These are phyloP conservation scores for Yamadazyma siamensis DNA, from an alignment of 1,139 yeast species.

Conservation along the genomic window DNA sequence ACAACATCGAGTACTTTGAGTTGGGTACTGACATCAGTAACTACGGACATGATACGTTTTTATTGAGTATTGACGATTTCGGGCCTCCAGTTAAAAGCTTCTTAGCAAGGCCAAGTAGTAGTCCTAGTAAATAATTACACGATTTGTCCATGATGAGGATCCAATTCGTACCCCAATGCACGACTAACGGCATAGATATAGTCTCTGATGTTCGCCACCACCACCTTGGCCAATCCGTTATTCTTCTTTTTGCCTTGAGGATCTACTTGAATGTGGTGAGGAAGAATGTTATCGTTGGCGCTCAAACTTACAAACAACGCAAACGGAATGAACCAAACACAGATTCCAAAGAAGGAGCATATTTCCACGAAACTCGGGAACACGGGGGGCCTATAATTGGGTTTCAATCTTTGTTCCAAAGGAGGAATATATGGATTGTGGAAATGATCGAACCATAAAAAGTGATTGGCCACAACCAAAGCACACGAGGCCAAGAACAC, in stretches of 20 bases:
- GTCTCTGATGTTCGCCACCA: slow-evolving; percentile 53
- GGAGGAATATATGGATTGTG: slow-evolving; percentile 63
- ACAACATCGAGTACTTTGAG: slow-evolving; percentile 59
- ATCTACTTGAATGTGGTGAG: slow-evolving; percentile 47
- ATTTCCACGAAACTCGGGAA: slow-evolving; percentile 84
- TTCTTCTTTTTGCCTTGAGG: slow-evolving; percentile 30
- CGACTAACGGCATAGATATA: slow-evolving; percentile 46
- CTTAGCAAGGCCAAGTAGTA: slow-evolving; percentile 4
- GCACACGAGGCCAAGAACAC: slow-evolving; percentile 68
- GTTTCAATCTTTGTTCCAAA: slow-evolving; percentile 51
- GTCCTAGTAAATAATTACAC: slow-evolving; percentile 18
- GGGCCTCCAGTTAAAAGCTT: slow-evolving; percentile 74
- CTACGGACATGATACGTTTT: slow-evolving; percentile 89
- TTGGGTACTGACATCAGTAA: slow-evolving; percentile 71
- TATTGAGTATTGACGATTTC: slow-evolving; percentile 72
- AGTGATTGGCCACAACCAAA: slow-evolving; percentile 76
- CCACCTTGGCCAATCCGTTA: slow-evolving; percentile 51
- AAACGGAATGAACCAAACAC: slow-evolving; percentile 94
- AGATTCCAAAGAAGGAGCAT: slow-evolving; percentile 88
- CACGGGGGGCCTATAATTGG: slow-evolving; percentile 61
- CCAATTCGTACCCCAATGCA: slow-evolving; percentile 61
- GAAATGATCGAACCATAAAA: slow-evolving; percentile 86
- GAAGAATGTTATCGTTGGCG: slow-evolving; percentile 88
- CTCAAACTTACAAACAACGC: slow-evolving; percentile 87
- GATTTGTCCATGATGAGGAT: slow-evolving; percentile 54